Conservation (phyloP, 352 stramenopile species). For the Phytophthora quininea region DNA sequence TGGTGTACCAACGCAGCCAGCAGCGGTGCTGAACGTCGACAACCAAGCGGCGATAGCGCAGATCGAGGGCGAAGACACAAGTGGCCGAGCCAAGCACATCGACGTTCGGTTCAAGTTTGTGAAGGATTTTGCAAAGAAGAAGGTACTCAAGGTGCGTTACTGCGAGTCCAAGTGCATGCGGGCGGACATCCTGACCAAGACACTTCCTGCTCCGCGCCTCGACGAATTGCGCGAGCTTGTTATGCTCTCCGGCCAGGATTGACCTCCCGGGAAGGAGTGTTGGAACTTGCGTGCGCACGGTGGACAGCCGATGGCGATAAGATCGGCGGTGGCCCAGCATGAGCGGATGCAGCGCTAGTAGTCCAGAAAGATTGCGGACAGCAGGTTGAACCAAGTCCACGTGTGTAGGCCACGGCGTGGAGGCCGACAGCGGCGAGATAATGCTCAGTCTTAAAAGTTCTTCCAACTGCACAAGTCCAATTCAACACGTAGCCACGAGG, state of each 20-base stretch:
- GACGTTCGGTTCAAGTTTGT: slow-evolving; percentile 19
- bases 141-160: slow-evolving; percentile 3
- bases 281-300: too few relatives aligned
- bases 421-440: too few relatives aligned
- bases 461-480: too few relatives aligned
- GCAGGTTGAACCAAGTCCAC: too few relatives aligned
- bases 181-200: slow-evolving; percentile 21
- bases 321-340: too few relatives aligned
- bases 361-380: too few relatives aligned
- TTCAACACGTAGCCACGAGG: too few relatives aligned
- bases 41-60: background rate
- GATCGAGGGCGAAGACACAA: background rate
- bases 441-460: too few relatives aligned
- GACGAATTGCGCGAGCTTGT: slow-evolving; percentile 7
- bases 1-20: background rate
- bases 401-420: too few relatives aligned
- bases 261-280: slow-evolving; percentile 21
- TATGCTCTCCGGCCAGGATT: background rate
- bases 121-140: slow-evolving; percentile 13
- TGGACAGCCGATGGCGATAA: too few relatives aligned
- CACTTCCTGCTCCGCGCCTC: slow-evolving; percentile 6
- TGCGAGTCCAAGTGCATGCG: slow-evolving; percentile 17
- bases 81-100: slow-evolving; percentile 11
- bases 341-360: too few relatives aligned
- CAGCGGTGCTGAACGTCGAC: background rate